These are phyloP conservation scores for Xylariaceae sp. DNA, from an alignment of 2,329 filamentous ascomycete genomes.

Conservation along the genomic window DNA sequence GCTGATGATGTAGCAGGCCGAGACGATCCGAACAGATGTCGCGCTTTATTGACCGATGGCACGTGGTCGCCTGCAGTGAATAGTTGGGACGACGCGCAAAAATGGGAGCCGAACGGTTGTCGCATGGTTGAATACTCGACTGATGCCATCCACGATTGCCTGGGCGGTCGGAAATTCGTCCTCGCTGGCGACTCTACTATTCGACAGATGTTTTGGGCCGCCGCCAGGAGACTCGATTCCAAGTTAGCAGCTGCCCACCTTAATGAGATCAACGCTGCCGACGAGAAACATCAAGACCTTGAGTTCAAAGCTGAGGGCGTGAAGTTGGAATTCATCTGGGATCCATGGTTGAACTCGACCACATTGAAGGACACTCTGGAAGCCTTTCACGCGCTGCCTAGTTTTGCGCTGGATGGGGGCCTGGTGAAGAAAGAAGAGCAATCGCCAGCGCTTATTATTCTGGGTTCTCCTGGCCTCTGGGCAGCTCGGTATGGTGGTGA, in stretches of 20 bases:
- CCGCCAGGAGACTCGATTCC: constrained; percentile 44
- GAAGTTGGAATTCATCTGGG: constrained; percentile 54
- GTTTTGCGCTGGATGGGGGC: constrained; percentile 16
- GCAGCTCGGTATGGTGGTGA: constrained; percentile 47
- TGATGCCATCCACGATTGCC: constrained; percentile 49
- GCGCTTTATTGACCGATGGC: constrained; percentile 27
- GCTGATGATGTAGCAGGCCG: constrained; percentile 21
- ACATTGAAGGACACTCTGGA: constrained; percentile 38
- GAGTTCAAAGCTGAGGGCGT: constrained; percentile 41
- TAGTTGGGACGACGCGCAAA: constrained; percentile 23
- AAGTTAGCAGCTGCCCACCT: constrained; percentile 34
- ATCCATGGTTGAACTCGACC: constrained; percentile 55
- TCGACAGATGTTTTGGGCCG: constrained; percentile 56
- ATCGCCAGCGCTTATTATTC: constrained; percentile 43
- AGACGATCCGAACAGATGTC: constrained; percentile 26
- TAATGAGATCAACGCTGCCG: constrained; percentile 26
- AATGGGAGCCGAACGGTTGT: constrained; percentile 58
- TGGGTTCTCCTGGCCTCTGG: constrained; percentile 52
- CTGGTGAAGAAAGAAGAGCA: constrained; percentile 22
- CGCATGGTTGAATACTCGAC: constrained; percentile 51
- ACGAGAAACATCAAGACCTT: constrained; percentile 41
- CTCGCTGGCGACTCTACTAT: constrained; percentile 58
- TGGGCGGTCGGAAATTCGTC: constrained; percentile 47
- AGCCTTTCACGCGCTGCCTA: constrained; percentile 29
- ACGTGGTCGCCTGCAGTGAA: constrained; percentile 22